phyloP scores from a whole-genome alignment of 139 green algal species.

The Chlorokybus atmophyticus region DNA sequence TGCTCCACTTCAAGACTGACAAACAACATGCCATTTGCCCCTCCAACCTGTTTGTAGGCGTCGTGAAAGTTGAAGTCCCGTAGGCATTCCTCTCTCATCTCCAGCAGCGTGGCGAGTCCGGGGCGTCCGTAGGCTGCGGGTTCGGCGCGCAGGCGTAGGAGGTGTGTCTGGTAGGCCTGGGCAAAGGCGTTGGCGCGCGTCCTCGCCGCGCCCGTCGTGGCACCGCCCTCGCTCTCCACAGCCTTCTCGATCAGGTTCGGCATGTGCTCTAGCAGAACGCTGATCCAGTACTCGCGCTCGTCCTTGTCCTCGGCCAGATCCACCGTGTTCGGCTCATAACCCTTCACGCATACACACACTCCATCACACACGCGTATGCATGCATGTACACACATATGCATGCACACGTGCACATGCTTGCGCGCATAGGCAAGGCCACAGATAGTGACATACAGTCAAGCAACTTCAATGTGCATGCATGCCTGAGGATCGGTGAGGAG shows the following conservation, averaged over 20 bases:
- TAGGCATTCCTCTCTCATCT: conserved; percentile 93
- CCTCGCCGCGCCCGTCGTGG: conserved; percentile 33
- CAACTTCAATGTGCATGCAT: too few species aligned
- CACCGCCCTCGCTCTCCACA: conserved; percentile 18
- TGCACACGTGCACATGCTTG: too few species aligned
- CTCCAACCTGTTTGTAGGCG: conserved; percentile 73
- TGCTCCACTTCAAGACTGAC: too few species aligned
- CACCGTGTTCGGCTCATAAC: conserved; percentile 82
- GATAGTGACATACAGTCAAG: too few species aligned
- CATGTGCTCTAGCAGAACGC: conserved; percentile 60
- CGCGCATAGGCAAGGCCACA: too few species aligned
- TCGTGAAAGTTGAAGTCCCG: conserved; percentile 90
- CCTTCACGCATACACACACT: too few species aligned
- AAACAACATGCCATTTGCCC: too few species aligned
- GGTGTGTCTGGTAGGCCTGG: conserved; percentile 56
- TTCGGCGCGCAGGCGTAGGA: conserved; percentile 41
- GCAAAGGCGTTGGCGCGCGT: conserved; percentile 66
- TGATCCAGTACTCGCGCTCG: conserved; percentile 79
- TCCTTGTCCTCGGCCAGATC: conserved; percentile 57
- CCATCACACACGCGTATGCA: not conserved
- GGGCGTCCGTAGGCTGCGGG: conserved; percentile 71
- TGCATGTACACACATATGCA: too few species aligned
- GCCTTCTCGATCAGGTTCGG: conserved; percentile 58
- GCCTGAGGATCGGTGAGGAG: conserved; percentile 76
- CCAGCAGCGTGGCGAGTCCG: conserved; percentile 80